phyloP scores from a whole-genome alignment of 768 basidiomycete genomes.

The Cyclocybe cylindracea region DNA sequence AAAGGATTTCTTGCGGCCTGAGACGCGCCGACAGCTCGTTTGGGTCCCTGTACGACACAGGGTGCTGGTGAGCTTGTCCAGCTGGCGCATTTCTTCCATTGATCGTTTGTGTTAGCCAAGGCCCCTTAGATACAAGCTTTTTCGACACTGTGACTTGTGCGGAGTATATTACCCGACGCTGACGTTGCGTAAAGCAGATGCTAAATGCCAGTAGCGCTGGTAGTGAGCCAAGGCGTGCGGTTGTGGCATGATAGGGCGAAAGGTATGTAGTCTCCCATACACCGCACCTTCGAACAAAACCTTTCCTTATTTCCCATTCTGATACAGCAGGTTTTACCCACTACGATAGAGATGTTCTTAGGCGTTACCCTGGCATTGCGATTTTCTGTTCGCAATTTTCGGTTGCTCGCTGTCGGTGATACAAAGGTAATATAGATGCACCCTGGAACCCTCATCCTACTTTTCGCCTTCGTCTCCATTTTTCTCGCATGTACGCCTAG shows the following conservation, averaged over 20 bases:
- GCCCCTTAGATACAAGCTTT: too few species aligned
- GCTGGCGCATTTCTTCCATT: too few species aligned
- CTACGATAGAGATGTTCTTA: constrained; percentile 56
- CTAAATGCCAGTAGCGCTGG: not conserved
- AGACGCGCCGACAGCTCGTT: too few species aligned
- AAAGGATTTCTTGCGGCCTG: too few species aligned
- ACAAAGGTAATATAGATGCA: constrained; percentile 57
- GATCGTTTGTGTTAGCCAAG: too few species aligned
- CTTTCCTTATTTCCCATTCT: constrained; percentile 37
- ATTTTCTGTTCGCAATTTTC: constrained; percentile 76
- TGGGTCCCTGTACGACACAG: too few species aligned
- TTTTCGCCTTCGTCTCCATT: constrained; percentile 5
- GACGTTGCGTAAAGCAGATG: too few species aligned
- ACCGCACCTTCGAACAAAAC: too few species aligned
- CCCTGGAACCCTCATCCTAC: not conserved
- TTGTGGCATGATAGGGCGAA: constrained; percentile 43
- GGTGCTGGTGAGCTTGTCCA: too few species aligned
- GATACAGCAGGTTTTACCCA: constrained; percentile 75
- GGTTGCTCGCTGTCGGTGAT: constrained; percentile 75
- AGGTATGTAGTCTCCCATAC: not conserved
- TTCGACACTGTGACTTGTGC: too few species aligned
- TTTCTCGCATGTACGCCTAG: constrained; percentile 32
- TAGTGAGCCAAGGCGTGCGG: constrained; percentile 1
- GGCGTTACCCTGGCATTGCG: constrained; percentile 85
- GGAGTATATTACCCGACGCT: too few species aligned